Conservation (phyloP, 805 yeast species). For the Saturnispora serradocipensis region DNA sequence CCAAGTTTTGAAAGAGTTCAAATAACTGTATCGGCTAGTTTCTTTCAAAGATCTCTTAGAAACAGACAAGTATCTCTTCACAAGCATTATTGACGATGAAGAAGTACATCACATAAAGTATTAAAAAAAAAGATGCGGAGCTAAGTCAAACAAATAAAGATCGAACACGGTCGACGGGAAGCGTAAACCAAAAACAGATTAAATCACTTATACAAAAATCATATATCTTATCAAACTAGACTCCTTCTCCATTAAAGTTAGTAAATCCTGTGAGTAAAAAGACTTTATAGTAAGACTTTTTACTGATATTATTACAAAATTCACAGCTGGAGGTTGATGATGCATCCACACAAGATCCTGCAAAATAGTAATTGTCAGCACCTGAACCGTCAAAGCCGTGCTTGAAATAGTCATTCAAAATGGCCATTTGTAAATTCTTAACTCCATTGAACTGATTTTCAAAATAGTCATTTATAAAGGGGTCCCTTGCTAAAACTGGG, state of each 20-base stretch:
- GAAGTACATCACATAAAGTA: neutral
- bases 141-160: neutral
- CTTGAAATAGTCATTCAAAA: slow-evolving; percentile 43
- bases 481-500: slow-evolving; percentile 44
- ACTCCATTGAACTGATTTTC: slow-evolving; percentile 48
- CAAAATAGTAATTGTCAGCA: slow-evolving; percentile 74
- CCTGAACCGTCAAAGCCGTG: slow-evolving; percentile 74
- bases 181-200: neutral
- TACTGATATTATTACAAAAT: slow-evolving; percentile 62
- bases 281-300: slow-evolving; percentile 52
- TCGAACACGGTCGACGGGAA: neutral
- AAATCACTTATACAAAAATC: neutral
- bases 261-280: slow-evolving; percentile 62
- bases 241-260: slow-evolving; percentile 71
- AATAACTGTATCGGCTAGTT: neutral
- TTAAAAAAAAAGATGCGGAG: neutral
- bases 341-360: slow-evolving; percentile 81
- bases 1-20: slow-evolving; percentile 21
- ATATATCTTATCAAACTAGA: neutral
- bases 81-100: neutral
- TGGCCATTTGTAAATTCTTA: slow-evolving; percentile 41
- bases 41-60: neutral
- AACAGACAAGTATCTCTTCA: neutral
- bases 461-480: slow-evolving; percentile 40
- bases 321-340: slow-evolving; percentile 77